Conservation (phyloP, 345 rosid species). For the Aquilaria yunnanensis region DNA sequence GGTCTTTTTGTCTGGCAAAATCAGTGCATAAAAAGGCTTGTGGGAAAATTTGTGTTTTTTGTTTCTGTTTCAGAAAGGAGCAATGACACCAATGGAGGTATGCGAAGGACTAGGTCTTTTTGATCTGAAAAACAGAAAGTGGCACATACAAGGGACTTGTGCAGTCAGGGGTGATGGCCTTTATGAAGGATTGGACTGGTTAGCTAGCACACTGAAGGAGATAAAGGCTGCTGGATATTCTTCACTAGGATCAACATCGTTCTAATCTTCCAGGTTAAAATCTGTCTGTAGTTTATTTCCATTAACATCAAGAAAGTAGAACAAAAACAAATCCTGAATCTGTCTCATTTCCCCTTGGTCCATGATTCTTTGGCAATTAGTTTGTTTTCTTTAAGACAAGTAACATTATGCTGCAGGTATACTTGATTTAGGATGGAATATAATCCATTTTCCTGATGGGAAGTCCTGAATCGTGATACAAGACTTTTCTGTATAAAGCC, state of each 20-base stretch:
- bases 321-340: too few relatives aligned
- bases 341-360: constrained; percentile 12
- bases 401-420: constrained; percentile 1
- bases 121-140: constrained; percentile 90
- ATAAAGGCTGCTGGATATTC: constrained; percentile 91
- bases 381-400: not conserved
- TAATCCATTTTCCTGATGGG: not conserved
- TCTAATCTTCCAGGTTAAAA: constrained; percentile 40
- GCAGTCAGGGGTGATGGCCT: constrained; percentile 97
- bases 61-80: constrained; percentile 66
- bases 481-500: constrained; percentile 4
- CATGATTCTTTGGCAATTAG: not conserved
- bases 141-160: constrained; percentile 99
- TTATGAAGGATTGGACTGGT: constrained; percentile 97
- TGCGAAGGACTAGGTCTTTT: constrained; percentile 87
- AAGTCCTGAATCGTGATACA: constrained; percentile 11
- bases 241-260: constrained; percentile 60
- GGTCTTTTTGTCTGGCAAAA: too few relatives aligned
- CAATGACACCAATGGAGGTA: constrained; percentile 95
- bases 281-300: not conserved
- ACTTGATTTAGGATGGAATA: not conserved
- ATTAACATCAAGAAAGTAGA: not conserved
- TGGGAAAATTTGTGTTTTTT: not conserved
- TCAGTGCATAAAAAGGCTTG: too few relatives aligned
- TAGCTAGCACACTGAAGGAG: constrained; percentile 73